These are phyloP conservation scores for Nicotiana obtusifolia DNA, from an alignment of 257 asterid genomes.

Conservation along the genomic window DNA sequence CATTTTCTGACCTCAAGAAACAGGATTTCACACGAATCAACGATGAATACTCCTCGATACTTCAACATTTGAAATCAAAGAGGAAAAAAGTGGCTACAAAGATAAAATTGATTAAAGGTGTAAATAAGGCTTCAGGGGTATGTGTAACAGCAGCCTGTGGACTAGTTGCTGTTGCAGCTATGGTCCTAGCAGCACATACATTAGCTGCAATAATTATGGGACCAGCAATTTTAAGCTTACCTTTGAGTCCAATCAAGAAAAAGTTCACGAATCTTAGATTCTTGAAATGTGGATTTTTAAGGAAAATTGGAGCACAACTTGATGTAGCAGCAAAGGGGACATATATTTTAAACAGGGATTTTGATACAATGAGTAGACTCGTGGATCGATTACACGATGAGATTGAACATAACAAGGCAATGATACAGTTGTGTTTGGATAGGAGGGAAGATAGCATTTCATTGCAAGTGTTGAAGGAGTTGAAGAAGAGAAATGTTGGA, in stretches of 20 bases:
- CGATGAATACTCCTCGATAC: constrained; percentile 29
- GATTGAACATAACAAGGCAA: constrained; percentile 56
- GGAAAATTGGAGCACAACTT: constrained; percentile 40
- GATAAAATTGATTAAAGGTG: constrained; percentile 32
- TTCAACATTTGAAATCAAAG: constrained; percentile 34
- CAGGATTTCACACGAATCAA: constrained; percentile 39
- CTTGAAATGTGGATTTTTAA: constrained; percentile 31
- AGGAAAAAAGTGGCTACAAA: constrained; percentile 32
- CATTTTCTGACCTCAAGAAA: constrained; percentile 30
- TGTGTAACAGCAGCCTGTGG: constrained; percentile 5
- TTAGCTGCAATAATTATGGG: constrained; percentile 18
- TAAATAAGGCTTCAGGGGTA: constrained; percentile 31
- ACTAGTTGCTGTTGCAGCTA: constrained; percentile 19
- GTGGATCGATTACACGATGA: constrained; percentile 55
- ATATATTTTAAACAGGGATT: constrained; percentile 65
- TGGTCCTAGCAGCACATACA: constrained; percentile 49
- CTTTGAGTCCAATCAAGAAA: constrained; percentile 31
- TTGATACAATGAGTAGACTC: constrained; percentile 72
- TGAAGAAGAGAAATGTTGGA: constrained; percentile 45
- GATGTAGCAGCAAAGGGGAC: constrained; percentile 88
- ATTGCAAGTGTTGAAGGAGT: constrained; percentile 44
- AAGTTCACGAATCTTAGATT: constrained; percentile 14
- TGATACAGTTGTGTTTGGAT: constrained; percentile 52
- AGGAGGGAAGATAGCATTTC: constrained; percentile 41
- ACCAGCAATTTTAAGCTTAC: constrained; percentile 22